These are phyloP conservation scores for Septoria petroselini DNA, from an alignment of 2,329 filamentous ascomycete genomes.

Conservation along the genomic window DNA sequence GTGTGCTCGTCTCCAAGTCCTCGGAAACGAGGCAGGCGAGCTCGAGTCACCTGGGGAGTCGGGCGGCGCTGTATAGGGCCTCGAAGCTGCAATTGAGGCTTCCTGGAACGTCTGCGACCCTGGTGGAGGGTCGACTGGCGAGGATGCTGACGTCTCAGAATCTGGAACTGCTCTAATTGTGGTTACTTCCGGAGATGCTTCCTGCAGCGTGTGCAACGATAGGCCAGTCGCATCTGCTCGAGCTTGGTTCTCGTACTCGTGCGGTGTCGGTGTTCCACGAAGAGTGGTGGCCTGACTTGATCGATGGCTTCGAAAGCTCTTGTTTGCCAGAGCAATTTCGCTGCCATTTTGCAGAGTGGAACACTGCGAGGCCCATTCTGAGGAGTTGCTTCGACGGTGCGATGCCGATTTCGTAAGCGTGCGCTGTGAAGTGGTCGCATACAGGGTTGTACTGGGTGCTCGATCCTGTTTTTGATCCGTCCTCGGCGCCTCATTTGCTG, in stretches of 20 bases:
- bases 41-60: constrained; percentile 19
- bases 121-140: constrained; percentile 20
- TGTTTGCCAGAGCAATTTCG: constrained; percentile 26
- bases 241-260: constrained; percentile 28
- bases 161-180: constrained; percentile 25
- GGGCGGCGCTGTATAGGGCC: constrained; percentile 19
- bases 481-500: constrained; percentile 30
- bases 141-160: constrained; percentile 23
- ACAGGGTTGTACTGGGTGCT: constrained; percentile 28
- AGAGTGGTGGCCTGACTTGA: constrained; percentile 34
- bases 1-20: constrained; percentile 18
- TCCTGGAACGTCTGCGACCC: constrained; percentile 18
- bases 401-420: constrained; percentile 27
- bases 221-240: constrained; percentile 19
- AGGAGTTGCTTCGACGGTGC: constrained; percentile 31
- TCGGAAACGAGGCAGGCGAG: constrained; percentile 12
- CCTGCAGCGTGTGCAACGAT: constrained; percentile 32
- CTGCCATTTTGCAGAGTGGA: constrained; percentile 29
- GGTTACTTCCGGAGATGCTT: constrained; percentile 30
- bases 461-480: constrained; percentile 24
- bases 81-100: constrained; percentile 15
- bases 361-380: constrained; percentile 31
- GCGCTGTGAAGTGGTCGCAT: constrained; percentile 24
- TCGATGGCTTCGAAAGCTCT: constrained; percentile 26
- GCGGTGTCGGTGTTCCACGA: constrained; percentile 32